Percentiles rank a stretch among this genome's conserved stretches.
Evolutionary conservation across 495 filamentous ascomycete genomes (phyloP).

Genomic region (Hypoxylon crocopeplum): DNA sequence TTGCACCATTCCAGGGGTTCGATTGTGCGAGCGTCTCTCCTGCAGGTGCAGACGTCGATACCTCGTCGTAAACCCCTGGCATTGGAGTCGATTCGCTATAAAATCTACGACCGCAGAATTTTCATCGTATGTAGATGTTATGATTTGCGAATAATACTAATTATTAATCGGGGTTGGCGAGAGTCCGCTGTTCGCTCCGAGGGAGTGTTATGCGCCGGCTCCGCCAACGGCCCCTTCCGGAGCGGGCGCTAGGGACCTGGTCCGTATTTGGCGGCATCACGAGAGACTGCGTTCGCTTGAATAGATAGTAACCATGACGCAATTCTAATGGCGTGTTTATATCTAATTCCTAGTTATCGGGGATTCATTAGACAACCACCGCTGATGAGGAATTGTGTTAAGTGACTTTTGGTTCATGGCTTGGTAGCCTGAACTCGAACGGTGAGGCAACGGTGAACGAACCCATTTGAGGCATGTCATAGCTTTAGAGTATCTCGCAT

Average conservation of each 20-base stretch:
- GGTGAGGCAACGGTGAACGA: no score
- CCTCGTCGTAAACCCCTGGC: background rate
- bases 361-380: no score
- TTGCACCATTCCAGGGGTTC: slow-evolving; percentile 28
- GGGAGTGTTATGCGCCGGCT: slow-evolving; percentile 3
- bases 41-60: background rate
- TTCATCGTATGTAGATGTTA: background rate
- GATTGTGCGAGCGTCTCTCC: slow-evolving; percentile 11
- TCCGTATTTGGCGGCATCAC: no score
- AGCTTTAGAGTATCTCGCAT: no score
- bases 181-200: background rate
- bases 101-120: background rate
- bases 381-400: no score
- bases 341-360: no score
- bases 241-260: background rate
- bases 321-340: no score
- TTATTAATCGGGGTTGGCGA: background rate
- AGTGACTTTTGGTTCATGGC: no score
- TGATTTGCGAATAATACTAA: background rate
- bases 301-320: no score
- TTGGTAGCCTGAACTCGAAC: no score
- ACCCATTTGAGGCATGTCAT: no score
- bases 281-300: no score
- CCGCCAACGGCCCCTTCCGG: background rate
- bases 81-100: background rate